These are phyloP conservation scores for Blastobotrys attinorum DNA, from an alignment of 805 yeast genomes.

Conservation along the genomic window DNA sequence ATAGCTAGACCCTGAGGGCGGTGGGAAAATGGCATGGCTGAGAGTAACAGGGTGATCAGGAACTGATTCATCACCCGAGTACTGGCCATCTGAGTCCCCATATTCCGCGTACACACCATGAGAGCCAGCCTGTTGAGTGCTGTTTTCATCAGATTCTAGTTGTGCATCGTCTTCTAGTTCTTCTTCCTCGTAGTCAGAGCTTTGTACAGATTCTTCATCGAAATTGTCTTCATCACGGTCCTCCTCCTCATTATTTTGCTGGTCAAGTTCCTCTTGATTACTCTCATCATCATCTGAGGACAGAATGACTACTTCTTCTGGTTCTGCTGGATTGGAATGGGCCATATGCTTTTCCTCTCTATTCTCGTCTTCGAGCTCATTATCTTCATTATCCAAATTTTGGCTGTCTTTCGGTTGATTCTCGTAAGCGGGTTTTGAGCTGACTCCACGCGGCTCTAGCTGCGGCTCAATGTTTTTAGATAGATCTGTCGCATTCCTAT, in stretches of 20 bases:
- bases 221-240: constrained; percentile 4
- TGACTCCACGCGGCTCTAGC: no score
- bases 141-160: constrained; percentile 1
- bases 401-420: background rate
- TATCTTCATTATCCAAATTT: background rate
- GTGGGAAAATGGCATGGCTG: background rate
- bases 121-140: background rate
- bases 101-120: constrained; percentile 8
- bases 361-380: constrained; percentile 1
- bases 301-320: no score
- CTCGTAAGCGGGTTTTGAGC: background rate
- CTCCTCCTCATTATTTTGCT: constrained; percentile 3
- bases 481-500: no score
- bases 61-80: constrained; percentile 7
- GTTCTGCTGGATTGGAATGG: no score
- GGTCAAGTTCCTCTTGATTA: constrained; percentile 1
- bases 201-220: constrained; percentile 8
- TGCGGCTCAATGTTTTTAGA: no score
- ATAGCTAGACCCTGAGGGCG: background rate
- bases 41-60: constrained; percentile 1
- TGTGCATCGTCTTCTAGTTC: constrained; percentile 10
- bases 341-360: no score
- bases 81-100: constrained; percentile 8
- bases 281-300: no score
- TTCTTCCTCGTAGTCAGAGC: constrained; percentile 13